These are phyloP conservation scores for Orbilia brochopaga DNA, from an alignment of 2,329 filamentous ascomycete species.

Conservation along the genomic window DNA sequence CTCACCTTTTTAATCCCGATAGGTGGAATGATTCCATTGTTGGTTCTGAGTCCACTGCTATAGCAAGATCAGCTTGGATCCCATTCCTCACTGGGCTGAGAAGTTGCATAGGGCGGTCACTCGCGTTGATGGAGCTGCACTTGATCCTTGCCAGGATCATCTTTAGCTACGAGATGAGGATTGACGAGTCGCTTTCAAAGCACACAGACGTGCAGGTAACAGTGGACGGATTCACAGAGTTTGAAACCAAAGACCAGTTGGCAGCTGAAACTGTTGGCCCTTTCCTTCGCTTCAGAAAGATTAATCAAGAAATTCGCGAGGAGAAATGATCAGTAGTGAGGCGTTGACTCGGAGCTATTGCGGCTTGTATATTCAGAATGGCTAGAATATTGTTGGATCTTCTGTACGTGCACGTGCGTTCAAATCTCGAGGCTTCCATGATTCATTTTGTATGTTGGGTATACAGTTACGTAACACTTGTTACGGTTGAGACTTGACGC, in stretches of 20 bases:
- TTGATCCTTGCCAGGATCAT: slow-evolving; percentile 68
- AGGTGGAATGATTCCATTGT: slow-evolving; percentile 63
- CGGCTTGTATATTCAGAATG: too few relatives aligned
- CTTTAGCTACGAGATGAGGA: slow-evolving; percentile 59
- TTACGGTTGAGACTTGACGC: too few relatives aligned
- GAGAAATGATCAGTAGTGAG: too few relatives aligned
- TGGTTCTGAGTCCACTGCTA: slow-evolving; percentile 59
- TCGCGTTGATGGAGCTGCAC: slow-evolving; percentile 72
- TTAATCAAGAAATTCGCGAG: neutral
- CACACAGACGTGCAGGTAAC: slow-evolving; percentile 28
- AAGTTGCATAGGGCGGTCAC: slow-evolving; percentile 73
- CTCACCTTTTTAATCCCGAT: slow-evolving; percentile 68
- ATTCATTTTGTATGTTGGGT: too few relatives aligned
- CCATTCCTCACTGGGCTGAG: slow-evolving; percentile 74
- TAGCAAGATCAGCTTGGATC: slow-evolving; percentile 73
- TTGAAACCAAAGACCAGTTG: slow-evolving; percentile 66
- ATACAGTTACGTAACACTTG: too few relatives aligned
- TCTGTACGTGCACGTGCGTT: too few relatives aligned
- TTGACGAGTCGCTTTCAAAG: slow-evolving; percentile 53
- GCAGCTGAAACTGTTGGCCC: slow-evolving; percentile 75
- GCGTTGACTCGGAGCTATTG: too few relatives aligned
- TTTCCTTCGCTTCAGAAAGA: slow-evolving; percentile 67
- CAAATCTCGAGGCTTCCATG: too few relatives aligned
- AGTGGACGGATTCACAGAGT: slow-evolving; percentile 19
- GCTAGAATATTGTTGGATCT: neutral